phyloP scores from a whole-genome alignment of 106 monocot species.

The Triglochin maritima region DNA sequence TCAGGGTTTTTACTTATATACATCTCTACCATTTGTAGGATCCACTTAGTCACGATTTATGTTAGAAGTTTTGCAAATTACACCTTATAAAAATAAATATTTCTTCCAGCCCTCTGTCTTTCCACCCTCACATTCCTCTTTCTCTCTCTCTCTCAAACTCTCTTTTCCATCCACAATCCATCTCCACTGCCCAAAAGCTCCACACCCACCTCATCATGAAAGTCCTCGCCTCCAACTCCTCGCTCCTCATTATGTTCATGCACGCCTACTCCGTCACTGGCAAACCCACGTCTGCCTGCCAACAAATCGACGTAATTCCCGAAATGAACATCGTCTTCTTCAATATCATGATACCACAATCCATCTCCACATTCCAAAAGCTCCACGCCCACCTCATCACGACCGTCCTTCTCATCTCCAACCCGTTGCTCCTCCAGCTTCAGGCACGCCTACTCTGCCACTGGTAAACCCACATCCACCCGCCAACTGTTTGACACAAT shows the following conservation, averaged over 20 bases:
- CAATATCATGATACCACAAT: too few species aligned
- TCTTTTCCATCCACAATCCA: slow-evolving; percentile 30
- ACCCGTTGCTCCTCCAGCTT: slow-evolving; percentile 46
- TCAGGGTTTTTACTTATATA: too few species aligned
- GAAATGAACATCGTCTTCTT: slow-evolving; percentile 39
- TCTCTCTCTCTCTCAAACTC: slow-evolving; percentile 3
- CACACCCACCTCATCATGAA: slow-evolving; percentile 24
- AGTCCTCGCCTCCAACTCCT: slow-evolving; percentile 28
- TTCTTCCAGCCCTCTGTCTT: too few species aligned
- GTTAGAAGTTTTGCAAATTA: too few species aligned
- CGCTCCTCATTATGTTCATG: slow-evolving; percentile 56
- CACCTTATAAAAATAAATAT: too few species aligned
- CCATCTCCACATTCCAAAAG: slow-evolving; percentile 22
- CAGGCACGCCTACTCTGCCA: slow-evolving; percentile 53
- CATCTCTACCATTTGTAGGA: too few species aligned
- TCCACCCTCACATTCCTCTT: not conserved
- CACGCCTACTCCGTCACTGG: slow-evolving; percentile 49
- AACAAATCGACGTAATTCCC: slow-evolving; percentile 46
- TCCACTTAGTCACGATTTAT: too few species aligned
- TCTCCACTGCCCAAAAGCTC: slow-evolving; percentile 21
- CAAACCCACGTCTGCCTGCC: slow-evolving; percentile 26
- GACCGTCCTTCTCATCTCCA: slow-evolving; percentile 15
- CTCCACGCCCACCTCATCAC: slow-evolving; percentile 27
- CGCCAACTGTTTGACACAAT: slow-evolving; percentile 58
- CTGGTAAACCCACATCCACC: slow-evolving; percentile 28